Evolutionary conservation across 2,329 filamentous ascomycete genomes (phyloP), one percentile per base, ranked within the genome.

Genomic region (Cercospora sojina): DNA sequence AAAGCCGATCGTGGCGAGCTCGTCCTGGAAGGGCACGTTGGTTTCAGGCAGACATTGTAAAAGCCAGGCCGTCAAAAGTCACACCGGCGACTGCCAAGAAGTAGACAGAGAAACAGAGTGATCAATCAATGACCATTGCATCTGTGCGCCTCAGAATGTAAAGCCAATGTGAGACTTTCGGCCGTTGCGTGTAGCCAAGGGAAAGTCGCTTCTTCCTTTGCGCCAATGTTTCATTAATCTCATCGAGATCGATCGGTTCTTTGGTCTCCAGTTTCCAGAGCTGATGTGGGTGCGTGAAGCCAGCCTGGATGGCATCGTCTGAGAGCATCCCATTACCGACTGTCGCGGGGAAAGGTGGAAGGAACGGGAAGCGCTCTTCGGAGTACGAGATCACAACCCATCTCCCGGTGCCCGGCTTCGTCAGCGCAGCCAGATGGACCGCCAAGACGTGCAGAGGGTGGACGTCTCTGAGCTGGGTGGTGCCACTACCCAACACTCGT

Each of bases 381-480:
- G 77, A 78, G 67, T 80, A 81, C 0, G 79, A 80, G 3, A 81
- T 66, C 5, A 75, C 70, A 56, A 82, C 76, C 80, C 80, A 81
- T 23, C 72, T 73, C 5, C 74, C 78, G 5, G 72, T 73, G 2
- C 61, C 43, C 2, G 79, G 77, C 57, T 75, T 78, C 0, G 79
- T 73, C 4, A 80, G 64, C 3, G 77, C 71, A 1, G 80, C 79
- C 7, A 82, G 71, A 65, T 82, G 77, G 2, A 81, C 72, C 13
- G 79, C 79, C 49, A 81, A 70, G 25, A 81, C 67, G 41, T 78
- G 74, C 3, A 81, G 61, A 18, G 79, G 79, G 61, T 81, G 77
- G 3, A 80, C 69, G 29, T 67, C 63, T 49, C 63, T 66, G n/a
- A 68, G 62, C 20, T 68, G 67, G n/a, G 57, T 49, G 6, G 69